Evolutionary conservation across 2,329 filamentous ascomycete species (phyloP).

Genomic region (Zymoseptoria brevis): DNA sequence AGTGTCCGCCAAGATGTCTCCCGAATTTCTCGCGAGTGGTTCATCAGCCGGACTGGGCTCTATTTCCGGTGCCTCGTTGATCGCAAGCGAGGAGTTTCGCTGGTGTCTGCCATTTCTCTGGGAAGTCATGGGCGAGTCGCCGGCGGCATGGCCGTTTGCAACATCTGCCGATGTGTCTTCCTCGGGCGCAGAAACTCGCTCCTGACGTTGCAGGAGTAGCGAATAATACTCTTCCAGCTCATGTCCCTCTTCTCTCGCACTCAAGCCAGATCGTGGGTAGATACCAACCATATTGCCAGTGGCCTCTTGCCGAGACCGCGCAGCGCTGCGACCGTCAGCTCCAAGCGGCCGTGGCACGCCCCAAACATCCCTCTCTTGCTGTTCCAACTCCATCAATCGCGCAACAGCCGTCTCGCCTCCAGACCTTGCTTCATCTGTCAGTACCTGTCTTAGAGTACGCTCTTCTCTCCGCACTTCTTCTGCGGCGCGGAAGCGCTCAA

Average conservation of each 20-base stretch:
- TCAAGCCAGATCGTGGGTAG: neutral
- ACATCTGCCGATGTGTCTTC: neutral
- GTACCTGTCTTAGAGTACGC: conserved; percentile 25
- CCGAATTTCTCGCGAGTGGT: neutral
- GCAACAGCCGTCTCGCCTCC: conserved; percentile 15
- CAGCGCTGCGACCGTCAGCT: neutral
- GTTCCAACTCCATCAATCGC: conserved; percentile 18
- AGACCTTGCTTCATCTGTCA: conserved; percentile 24
- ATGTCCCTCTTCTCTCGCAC: conserved; percentile 4
- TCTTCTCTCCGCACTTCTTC: conserved; percentile 33
- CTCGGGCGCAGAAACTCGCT: neutral
- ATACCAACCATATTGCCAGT: neutral
- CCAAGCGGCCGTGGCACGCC: conserved; percentile 20
- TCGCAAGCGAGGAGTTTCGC: neutral
- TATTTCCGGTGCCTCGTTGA: neutral
- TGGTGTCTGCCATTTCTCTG: neutral
- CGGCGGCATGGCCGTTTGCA: neutral
- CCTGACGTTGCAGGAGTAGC: conserved; percentile 12
- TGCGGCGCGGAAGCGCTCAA: conserved; percentile 36
- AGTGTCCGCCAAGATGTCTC: neutral
- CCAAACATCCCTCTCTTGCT: conserved; percentile 24
- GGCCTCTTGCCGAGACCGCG: neutral
- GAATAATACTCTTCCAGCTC: conserved; percentile 25
- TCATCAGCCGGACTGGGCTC: neutral
- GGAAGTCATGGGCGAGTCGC: neutral